Evolutionary conservation across 768 basidiomycete genomes (phyloP).

Genomic region (Leucocoprinus leucothites): DNA sequence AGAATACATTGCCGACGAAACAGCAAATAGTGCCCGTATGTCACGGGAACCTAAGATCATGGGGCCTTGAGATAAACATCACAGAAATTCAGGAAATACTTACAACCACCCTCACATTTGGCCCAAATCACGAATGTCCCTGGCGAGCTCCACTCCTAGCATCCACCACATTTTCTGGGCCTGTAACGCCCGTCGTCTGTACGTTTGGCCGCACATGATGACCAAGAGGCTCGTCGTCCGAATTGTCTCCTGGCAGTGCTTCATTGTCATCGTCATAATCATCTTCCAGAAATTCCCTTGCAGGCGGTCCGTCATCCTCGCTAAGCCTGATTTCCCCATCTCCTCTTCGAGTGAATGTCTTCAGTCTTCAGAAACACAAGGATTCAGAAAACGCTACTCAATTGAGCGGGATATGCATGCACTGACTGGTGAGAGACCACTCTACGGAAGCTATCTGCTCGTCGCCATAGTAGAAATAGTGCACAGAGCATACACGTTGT

Average conservation of each 20-base stretch:
- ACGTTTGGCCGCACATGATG: constrained; percentile 24
- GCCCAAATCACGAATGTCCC: background rate
- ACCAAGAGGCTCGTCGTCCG: constrained; percentile 25
- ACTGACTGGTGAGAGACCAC: constrained; percentile 65
- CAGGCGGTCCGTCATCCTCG: constrained; percentile 69
- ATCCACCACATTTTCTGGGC: background rate
- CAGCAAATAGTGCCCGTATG: constrained; percentile 1
- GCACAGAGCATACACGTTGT: constrained; percentile 55
- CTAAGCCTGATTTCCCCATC: constrained; percentile 67
- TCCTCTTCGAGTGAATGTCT: constrained; percentile 48
- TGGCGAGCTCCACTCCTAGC: background rate
- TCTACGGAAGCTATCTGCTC: constrained; percentile 49
- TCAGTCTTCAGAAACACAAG: constrained; percentile 41
- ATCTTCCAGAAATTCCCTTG: constrained; percentile 60
- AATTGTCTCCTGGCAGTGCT: constrained; percentile 18
- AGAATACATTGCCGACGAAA: constrained; percentile 6
- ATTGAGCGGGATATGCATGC: background rate
- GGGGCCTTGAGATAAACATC: background rate
- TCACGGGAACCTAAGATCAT: background rate
- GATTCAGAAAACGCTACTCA: background rate
- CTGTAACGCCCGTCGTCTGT: constrained; percentile 1
- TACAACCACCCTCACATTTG: constrained; percentile 2
- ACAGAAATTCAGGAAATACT: background rate
- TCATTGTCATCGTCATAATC: constrained; percentile 48
- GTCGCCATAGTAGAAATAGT: constrained; percentile 62